A percentile compares a stretch with the other conserved stretches of the same genome.
These are phyloP conservation scores for Echites panduratus DNA, from an alignment of 257 asterid genomes.

Conservation along the genomic window DNA sequence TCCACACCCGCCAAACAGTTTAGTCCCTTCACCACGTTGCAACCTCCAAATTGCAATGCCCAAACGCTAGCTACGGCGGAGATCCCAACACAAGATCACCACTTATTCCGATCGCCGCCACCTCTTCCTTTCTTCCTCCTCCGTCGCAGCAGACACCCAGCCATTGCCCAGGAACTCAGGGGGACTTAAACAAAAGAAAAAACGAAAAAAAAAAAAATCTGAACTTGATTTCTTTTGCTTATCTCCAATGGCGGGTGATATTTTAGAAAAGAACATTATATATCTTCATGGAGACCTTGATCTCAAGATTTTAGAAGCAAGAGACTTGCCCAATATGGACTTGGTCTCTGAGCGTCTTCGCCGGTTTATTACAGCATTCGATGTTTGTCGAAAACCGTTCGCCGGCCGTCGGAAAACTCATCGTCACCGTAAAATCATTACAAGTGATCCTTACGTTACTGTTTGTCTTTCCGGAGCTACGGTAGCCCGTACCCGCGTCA, in stretches of 20 bases:
- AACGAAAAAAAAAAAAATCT: neutral
- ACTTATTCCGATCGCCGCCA: neutral
- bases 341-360: constrained; percentile 62
- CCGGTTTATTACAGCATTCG: constrained; percentile 53
- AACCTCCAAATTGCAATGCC: constrained; percentile 6
- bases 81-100: constrained; percentile 5
- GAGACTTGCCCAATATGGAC: constrained; percentile 88
- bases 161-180: neutral
- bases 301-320: constrained; percentile 71
- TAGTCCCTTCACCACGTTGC: neutral
- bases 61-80: constrained; percentile 23
- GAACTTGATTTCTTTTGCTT: neutral
- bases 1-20: neutral
- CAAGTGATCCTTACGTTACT: constrained; percentile 92
- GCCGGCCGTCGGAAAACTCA: constrained; percentile 18
- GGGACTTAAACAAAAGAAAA: too few species aligned
- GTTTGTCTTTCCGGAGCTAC: constrained; percentile 75
- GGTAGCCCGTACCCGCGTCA: constrained; percentile 79
- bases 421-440: constrained; percentile 50
- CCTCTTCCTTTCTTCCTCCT: neutral
- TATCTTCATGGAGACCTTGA: constrained; percentile 89
- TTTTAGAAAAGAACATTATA: constrained; percentile 10
- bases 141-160: constrained; percentile 9
- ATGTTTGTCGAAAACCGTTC: constrained; percentile 43
- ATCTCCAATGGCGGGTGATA: constrained; percentile 38